A percentile compares a stretch with the other conserved stretches of the same genome.
These are phyloP conservation scores for Sphenostylis stenocarpa DNA, from an alignment of 306 rosid species.

Conservation along the genomic window DNA sequence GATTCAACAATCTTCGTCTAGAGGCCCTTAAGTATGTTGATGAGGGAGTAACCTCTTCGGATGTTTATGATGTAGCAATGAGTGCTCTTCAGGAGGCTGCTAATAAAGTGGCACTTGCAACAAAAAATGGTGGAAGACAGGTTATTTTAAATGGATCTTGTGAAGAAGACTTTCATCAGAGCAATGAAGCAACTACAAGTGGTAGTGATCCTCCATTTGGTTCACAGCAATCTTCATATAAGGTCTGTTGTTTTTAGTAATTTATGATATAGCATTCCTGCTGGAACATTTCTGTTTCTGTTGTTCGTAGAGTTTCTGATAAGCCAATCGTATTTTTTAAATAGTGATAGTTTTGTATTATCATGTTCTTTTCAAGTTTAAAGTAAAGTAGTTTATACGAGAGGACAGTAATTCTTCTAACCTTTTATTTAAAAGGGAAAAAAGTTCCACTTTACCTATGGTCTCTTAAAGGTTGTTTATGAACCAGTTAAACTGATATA, in stretches of 20 bases:
- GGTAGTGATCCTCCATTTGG: slow-evolving; percentile 10
- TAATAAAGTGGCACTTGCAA: slow-evolving; percentile 29
- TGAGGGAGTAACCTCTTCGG: slow-evolving; percentile 20
- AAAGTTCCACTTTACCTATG: background rate
- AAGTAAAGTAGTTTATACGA: background rate
- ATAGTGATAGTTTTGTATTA: background rate
- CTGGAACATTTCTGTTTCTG: background rate
- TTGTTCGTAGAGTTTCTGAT: background rate
- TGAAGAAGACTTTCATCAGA: slow-evolving; percentile 22
- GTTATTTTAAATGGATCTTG: slow-evolving; percentile 22
- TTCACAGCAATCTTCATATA: slow-evolving; percentile 32
- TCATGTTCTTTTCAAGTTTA: background rate
- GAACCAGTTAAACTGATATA: background rate
- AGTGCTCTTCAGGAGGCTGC: slow-evolving; percentile 39
- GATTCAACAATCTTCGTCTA: slow-evolving; percentile 33
- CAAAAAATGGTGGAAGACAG: slow-evolving; percentile 33
- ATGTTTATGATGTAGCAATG: slow-evolving; percentile 27
- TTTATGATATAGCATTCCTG: slow-evolving; percentile 1
- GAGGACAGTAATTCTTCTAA: background rate
- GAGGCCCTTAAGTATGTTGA: slow-evolving; percentile 40
- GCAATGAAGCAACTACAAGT: slow-evolving; percentile 31
- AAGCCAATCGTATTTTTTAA: background rate
- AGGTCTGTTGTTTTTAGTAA: slow-evolving; percentile 27
- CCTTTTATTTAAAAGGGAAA: background rate
- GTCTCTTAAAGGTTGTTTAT: background rate